These are phyloP conservation scores for Ophiorrhiza pumila DNA, from an alignment of 257 asterid genomes.

Conservation along the genomic window DNA sequence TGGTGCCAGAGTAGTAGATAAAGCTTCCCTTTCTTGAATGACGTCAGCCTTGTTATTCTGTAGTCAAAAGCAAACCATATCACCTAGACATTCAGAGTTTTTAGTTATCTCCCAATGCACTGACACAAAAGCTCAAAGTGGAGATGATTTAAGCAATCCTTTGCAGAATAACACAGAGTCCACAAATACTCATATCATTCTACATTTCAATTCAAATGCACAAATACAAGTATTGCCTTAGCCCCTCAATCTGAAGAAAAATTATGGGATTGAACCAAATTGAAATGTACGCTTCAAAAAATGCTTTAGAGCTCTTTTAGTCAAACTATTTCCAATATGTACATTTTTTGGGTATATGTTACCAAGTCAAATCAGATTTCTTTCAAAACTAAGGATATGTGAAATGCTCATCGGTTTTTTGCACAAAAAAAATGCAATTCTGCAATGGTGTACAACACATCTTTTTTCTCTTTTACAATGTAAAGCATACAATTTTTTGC, in stretches of 20 bases:
- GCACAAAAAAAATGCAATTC: neutral
- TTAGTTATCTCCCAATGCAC: neutral
- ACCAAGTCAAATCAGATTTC: neutral
- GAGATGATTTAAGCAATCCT: neutral
- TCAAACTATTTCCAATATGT: neutral
- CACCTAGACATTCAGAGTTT: neutral
- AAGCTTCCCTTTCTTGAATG: constrained; percentile 42
- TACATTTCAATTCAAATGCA: neutral
- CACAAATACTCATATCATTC: neutral
- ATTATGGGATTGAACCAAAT: neutral
- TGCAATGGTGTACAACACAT: too few species aligned
- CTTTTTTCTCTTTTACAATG: too few species aligned
- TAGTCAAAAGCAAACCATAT: constrained; percentile 25
- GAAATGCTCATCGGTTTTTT: neutral
- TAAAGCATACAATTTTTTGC: neutral
- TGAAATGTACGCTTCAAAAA: neutral
- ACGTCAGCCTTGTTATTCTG: constrained; percentile 50
- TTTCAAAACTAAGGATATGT: neutral
- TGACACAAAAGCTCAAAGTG: neutral
- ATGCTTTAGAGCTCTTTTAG: neutral
- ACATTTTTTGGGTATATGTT: neutral
- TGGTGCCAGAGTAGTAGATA: constrained; percentile 38
- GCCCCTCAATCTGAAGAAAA: neutral
- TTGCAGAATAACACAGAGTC: neutral
- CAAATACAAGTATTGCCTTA: neutral